Conservation (phyloP, 192 early-diverging fungal genomes). For the Linderina pennispora region DNA sequence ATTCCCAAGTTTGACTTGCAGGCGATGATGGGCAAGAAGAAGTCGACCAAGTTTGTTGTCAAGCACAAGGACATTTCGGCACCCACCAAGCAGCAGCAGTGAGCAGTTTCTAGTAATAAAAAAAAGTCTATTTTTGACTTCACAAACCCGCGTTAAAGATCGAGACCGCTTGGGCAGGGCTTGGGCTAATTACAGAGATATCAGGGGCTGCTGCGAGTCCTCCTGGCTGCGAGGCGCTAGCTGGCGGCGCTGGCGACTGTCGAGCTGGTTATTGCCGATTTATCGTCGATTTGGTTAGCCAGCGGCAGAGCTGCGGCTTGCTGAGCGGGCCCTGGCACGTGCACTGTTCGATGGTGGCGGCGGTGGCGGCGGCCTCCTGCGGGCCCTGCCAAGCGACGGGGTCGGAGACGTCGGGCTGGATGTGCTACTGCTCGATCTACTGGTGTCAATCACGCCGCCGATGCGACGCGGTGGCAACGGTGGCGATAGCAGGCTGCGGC, state of each 20-base stretch:
- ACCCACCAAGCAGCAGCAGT: too few relatives aligned
- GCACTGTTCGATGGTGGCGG: constrained; percentile 5
- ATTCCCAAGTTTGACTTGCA: constrained; percentile 9
- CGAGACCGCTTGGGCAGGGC: too few relatives aligned
- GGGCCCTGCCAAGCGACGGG: constrained; percentile 4
- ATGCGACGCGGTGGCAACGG: neutral
- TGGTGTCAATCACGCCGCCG: neutral
- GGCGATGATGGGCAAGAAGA: constrained; percentile 10
- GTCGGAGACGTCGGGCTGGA: neutral
- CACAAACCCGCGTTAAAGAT: too few relatives aligned
- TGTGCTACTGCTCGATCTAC: too few relatives aligned
- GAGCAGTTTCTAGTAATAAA: too few relatives aligned
- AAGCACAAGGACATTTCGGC: constrained; percentile 20
- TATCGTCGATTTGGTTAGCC: too few relatives aligned
- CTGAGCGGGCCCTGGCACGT: neutral
- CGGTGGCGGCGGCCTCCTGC: constrained; percentile 29
- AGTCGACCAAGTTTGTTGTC: constrained; percentile 11
- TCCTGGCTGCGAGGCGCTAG: neutral
- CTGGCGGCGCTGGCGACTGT: too few relatives aligned
- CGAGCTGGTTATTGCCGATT: too few relatives aligned
- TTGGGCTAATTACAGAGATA: constrained; percentile 2
- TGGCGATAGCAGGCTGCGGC: neutral
- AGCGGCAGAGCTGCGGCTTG: too few relatives aligned
- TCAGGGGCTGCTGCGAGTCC: constrained; percentile 4
- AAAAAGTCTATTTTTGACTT: too few relatives aligned